phyloP scores from a whole-genome alignment of 140 eudicot species.

The Ambrosia hybrid region DNA sequence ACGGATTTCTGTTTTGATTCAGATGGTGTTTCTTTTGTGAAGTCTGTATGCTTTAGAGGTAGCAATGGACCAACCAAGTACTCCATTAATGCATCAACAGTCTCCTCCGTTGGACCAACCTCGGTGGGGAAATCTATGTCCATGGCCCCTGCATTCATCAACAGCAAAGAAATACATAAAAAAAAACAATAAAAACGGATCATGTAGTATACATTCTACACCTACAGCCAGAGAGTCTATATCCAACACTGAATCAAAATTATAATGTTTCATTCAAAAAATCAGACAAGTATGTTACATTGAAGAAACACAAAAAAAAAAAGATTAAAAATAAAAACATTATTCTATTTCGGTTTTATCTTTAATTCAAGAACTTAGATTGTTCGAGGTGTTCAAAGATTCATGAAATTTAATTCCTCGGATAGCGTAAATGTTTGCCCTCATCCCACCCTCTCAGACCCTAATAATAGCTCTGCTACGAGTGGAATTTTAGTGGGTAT shows the following conservation, averaged over 20 bases:
- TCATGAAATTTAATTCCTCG: no score
- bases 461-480: no score
- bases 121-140: slow-evolving; percentile 34
- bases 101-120: slow-evolving; percentile 56
- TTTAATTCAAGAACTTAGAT: no score
- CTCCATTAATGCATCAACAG: slow-evolving; percentile 59
- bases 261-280: no score
- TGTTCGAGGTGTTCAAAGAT: no score
- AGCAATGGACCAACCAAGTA: slow-evolving; percentile 68
- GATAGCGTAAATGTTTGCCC: no score
- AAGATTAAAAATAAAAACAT: background rate
- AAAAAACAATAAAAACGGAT: background rate
- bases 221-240: background rate
- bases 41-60: slow-evolving; percentile 43
- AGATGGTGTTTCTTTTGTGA: slow-evolving; percentile 32
- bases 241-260: background rate
- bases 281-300: background rate
- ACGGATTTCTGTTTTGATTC: slow-evolving; percentile 44
- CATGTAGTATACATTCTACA: background rate
- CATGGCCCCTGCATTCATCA: slow-evolving; percentile 26
- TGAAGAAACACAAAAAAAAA: background rate
- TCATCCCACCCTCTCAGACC: no score
- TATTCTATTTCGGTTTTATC: no score
- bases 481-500: no score
- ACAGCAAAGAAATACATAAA: background rate